Evolutionary conservation across 2,329 filamentous ascomycete genomes (phyloP).

Genomic region (Penicillium psychrosexuale): DNA sequence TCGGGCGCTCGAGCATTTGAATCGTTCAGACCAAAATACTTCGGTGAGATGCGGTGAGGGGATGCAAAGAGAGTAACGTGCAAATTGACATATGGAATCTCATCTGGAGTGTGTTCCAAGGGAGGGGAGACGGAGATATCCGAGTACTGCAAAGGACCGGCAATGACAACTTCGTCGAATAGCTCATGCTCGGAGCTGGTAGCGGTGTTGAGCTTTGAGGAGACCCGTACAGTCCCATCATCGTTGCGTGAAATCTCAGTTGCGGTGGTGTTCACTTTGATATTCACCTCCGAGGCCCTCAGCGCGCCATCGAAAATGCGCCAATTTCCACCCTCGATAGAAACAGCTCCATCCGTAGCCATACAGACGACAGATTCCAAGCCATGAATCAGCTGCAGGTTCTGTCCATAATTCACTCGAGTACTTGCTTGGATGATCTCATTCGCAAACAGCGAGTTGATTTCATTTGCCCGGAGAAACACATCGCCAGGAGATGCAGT

Average conservation of each 20-base stretch:
- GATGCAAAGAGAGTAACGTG: slow-evolving; percentile 89
- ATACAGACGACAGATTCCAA: slow-evolving; percentile 90
- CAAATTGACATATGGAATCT: slow-evolving; percentile 79
- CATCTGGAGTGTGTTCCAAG: slow-evolving; percentile 58
- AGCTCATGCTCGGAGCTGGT: slow-evolving; percentile 13
- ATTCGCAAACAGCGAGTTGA: slow-evolving; percentile 64
- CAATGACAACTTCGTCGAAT: slow-evolving; percentile 80
- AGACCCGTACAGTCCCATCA: slow-evolving; percentile 47
- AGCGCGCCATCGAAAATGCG: slow-evolving; percentile 86
- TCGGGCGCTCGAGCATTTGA: slow-evolving; percentile 57
- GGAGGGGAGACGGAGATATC: slow-evolving; percentile 56
- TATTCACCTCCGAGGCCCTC: slow-evolving; percentile 56
- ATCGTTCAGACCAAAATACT: slow-evolving; percentile 65
- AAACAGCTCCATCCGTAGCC: slow-evolving; percentile 78
- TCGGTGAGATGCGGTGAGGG: slow-evolving; percentile 65
- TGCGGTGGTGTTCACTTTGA: slow-evolving; percentile 68
- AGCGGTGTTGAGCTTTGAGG: slow-evolving; percentile 27
- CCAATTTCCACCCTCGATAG: slow-evolving; percentile 86
- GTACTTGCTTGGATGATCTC: slow-evolving; percentile 90
- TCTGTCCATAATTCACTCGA: slow-evolving; percentile 91
- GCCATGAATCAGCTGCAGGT: slow-evolving; percentile 80
- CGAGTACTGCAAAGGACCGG: slow-evolving; percentile 78
- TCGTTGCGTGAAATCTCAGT: slow-evolving; percentile 51
- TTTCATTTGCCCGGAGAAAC: slow-evolving; percentile 65
- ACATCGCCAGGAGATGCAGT: slow-evolving; percentile 72